Conservation (phyloP, 1,284 basidiomycete species). For the Pterula multifida region DNA sequence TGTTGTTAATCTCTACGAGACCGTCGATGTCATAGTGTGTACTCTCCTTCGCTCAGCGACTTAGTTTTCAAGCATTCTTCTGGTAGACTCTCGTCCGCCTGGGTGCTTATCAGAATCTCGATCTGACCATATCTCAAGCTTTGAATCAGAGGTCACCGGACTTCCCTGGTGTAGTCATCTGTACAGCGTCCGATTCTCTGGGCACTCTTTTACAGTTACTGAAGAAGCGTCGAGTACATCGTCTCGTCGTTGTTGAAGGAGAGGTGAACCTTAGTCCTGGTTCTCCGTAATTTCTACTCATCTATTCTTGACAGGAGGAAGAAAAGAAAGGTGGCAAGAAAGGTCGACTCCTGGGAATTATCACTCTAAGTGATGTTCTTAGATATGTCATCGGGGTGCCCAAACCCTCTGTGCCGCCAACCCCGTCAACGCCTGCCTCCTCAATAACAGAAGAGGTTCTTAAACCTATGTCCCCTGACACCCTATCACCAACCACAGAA, state of each 20-base stretch:
- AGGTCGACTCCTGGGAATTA: constrained; percentile 78
- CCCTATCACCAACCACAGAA: not conserved
- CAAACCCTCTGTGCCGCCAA: not conserved
- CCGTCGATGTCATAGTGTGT: constrained; percentile 95
- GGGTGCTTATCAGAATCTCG: constrained; percentile 89
- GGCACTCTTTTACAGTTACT: constrained; percentile 87
- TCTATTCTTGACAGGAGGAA: constrained; percentile 42
- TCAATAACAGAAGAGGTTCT: constrained; percentile 1
- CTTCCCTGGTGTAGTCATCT: constrained; percentile 94
- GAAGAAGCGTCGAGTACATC: constrained; percentile 87
- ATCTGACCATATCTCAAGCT: constrained; percentile 91
- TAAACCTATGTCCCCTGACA: not conserved
- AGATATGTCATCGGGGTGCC: constrained; percentile 67
- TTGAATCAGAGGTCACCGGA: constrained; percentile 85
- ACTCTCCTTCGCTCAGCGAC: not conserved
- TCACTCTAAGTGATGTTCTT: constrained; percentile 86
- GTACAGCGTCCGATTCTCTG: constrained; percentile 89
- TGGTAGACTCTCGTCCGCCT: constrained; percentile 87
- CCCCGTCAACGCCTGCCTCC: not conserved
- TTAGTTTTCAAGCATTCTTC: constrained; percentile 9
- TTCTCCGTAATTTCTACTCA: not conserved
- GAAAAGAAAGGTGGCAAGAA: constrained; percentile 67
- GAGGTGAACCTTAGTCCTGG: constrained; percentile 35
- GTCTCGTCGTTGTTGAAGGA: constrained; percentile 85
- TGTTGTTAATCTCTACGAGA: constrained; percentile 96